Base-by-base conservation (phyloP, 2,329 filamentous ascomycete species). In the Dactylellina parvicollis region DNA sequence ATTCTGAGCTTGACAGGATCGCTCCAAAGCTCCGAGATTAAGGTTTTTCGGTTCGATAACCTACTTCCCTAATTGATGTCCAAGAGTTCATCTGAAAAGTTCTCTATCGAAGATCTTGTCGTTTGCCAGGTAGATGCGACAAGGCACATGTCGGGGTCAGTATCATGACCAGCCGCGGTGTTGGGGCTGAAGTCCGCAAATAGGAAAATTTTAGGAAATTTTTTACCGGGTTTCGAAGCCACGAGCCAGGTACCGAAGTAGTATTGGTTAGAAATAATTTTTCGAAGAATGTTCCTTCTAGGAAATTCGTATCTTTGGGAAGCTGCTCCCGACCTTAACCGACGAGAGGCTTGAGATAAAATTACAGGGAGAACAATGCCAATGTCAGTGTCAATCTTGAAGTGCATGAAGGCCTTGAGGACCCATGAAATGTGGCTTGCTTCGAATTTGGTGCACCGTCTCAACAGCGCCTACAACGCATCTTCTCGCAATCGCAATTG, bases 361-460 rank as follows among this genome's bases (percentile, higher is more conserved):
- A 54, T 36, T 26, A 54, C 16, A 38, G 12, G 49, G 49, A 36
- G 32, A 38, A 34, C n/a, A 54, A 22, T 4, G n/a, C 26, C 26
- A n/a, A n/a, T n/a, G n/a, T n/a, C n/a, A n/a, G n/a, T n/a, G n/a
- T n/a, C 47, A 54, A 54, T 30, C 36, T 24, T 30, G 49, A 54
- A 54, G 49, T 54, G 49, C 30, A 32, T 24, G n/a, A 34, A 50
- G 5, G 47, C 26, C 26, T 14, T 16, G 9, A 54, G n/a, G 8
- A 30, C 7, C 49, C 30, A 54, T 36, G 32, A 54, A 54, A 24
- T 54, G 49, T 54, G 49, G 49, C 49, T 54, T 36, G 28, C 49
- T 20, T 38, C 49, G 28, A 26, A 50, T 9, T 2, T 26, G 22
- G 22, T 28, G 16, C 26, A 14, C 7, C 5, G 47, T 50, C 28